Evolutionary conservation across 169 alveolate genomes (phyloP).

Genomic region (Plasmodium ovale): DNA sequence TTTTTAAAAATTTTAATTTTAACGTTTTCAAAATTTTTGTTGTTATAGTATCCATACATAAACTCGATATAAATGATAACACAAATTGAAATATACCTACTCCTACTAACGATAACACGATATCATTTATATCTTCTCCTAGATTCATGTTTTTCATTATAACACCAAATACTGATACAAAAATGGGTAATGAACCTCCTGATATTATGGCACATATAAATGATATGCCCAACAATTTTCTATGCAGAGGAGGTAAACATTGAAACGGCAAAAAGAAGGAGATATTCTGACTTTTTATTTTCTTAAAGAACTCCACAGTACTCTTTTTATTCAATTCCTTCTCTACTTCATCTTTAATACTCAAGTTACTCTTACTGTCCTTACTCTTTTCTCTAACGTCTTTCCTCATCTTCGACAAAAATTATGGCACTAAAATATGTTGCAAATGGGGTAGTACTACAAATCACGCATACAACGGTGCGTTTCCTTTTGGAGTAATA

Average conservation of each 20-base stretch:
- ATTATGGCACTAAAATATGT: too few species aligned
- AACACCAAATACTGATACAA: constrained; percentile 54
- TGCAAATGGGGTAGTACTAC: too few species aligned
- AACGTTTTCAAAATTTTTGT: constrained; percentile 32
- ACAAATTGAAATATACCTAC: constrained; percentile 54
- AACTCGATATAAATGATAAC: constrained; percentile 41
- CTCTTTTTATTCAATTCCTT: constrained; percentile 54
- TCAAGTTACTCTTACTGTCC: neutral
- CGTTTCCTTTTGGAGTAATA: too few species aligned
- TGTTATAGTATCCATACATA: constrained; percentile 64
- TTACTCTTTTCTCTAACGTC: neutral
- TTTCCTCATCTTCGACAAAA: constrained; percentile 10
- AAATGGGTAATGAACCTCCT: constrained; percentile 67
- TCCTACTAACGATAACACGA: constrained; percentile 19
- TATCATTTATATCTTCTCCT: constrained; percentile 48
- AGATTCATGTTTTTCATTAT: constrained; percentile 42
- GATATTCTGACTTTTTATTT: constrained; percentile 30
- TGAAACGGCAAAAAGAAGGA: constrained; percentile 69
- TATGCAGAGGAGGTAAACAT: constrained; percentile 37
- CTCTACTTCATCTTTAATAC: constrained; percentile 68
- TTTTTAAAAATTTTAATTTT: constrained; percentile 59
- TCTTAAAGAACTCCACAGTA: constrained; percentile 39
- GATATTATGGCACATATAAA: constrained; percentile 59
- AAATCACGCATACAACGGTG: too few species aligned
- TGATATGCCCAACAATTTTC: constrained; percentile 28